Percentiles rank a stretch among this genome's conserved stretches.
These are phyloP conservation scores for Cercospora beticola DNA, from an alignment of 2,329 filamentous ascomycete genomes.

Conservation along the genomic window DNA sequence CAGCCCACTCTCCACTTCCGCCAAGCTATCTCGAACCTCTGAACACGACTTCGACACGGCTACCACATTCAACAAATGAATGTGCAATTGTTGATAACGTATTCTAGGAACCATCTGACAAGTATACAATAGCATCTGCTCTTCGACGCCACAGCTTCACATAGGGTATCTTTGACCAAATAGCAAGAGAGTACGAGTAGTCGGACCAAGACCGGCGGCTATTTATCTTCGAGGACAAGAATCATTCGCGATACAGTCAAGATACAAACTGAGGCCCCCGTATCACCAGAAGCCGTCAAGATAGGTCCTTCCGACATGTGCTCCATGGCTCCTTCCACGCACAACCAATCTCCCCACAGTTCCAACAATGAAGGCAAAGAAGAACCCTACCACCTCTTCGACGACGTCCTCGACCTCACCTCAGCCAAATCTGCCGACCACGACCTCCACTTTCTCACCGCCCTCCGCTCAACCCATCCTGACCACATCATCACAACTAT, in stretches of 20 bases:
- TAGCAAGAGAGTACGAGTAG: not conserved
- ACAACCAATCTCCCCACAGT: not conserved
- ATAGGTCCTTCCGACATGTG: not conserved
- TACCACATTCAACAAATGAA: not conserved
- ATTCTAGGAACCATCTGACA: not conserved
- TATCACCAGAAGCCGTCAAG: not conserved
- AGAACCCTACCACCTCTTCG: constrained; percentile 37
- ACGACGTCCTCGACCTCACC: constrained; percentile 38
- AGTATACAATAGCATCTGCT: not conserved
- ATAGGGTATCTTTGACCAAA: not conserved
- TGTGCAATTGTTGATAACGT: not conserved
- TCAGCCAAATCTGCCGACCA: constrained; percentile 42
- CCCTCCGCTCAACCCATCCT: constrained; percentile 40
- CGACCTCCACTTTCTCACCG: constrained; percentile 42
- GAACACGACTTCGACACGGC: not conserved
- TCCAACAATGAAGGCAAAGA: not conserved
- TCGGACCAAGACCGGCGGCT: not conserved
- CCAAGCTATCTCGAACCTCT: not conserved
- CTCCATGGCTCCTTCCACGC: not conserved
- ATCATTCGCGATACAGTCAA: not conserved
- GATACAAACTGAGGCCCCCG: not conserved
- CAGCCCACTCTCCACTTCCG: not conserved
- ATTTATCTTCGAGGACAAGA: not conserved
- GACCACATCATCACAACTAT: constrained; percentile 42
- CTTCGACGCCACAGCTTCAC: not conserved